Conservation (phyloP, 257 asterid species). For the Jaltomata sinuosa region DNA sequence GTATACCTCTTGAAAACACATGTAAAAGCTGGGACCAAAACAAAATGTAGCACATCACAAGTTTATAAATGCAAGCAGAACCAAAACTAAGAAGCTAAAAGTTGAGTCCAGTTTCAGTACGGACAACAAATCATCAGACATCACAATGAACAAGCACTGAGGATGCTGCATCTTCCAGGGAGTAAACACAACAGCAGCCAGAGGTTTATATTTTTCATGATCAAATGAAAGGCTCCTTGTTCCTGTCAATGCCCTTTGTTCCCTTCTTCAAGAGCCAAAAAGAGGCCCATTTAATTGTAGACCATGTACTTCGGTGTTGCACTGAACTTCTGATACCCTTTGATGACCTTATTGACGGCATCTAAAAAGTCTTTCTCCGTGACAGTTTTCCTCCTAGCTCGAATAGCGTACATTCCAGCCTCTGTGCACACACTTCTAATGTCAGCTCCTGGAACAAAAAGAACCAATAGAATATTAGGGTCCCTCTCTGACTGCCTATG, state of each 20-base stretch:
- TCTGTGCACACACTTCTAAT: conserved; percentile 92
- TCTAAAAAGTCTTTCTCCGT: conserved; percentile 93
- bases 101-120: neutral
- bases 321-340: conserved; percentile 94
- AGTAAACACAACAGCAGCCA: neutral
- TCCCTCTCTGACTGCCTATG: neutral
- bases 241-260: neutral
- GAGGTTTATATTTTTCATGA: neutral
- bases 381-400: conserved; percentile 86
- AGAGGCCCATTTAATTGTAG: conserved; percentile 38
- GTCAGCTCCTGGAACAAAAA: conserved; percentile 57
- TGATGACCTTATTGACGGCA: conserved; percentile 91
- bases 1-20: neutral
- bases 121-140: neutral
- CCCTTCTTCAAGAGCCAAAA: neutral
- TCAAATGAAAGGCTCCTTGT: neutral
- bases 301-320: conserved; percentile 97
- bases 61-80: neutral
- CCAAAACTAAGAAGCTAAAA: neutral
- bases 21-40: neutral
- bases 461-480: neutral
- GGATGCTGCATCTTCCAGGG: neutral
- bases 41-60: neutral
- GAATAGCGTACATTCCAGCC: conserved; percentile 90
- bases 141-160: neutral